Evolutionary conservation across 2,329 filamentous ascomycete genomes (phyloP).

Genomic region (Monilinia polystroma): DNA sequence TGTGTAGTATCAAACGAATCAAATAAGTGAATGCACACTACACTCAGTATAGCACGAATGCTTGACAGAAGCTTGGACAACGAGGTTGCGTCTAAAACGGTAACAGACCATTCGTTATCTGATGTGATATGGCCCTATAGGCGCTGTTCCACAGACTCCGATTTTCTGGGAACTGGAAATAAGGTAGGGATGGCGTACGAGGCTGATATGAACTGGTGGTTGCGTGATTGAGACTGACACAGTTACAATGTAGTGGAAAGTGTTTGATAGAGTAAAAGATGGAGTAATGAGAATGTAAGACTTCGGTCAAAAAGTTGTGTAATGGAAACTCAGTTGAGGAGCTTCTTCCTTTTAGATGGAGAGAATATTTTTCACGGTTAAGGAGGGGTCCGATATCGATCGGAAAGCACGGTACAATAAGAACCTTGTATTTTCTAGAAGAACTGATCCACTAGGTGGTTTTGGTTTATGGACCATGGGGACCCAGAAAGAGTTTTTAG

Average conservation of each 20-base stretch:
- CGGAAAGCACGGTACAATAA: slow-evolving; percentile 18
- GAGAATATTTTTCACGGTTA: slow-evolving; percentile 18
- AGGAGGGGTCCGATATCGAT: slow-evolving; percentile 16
- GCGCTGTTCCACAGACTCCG: slow-evolving; percentile 18
- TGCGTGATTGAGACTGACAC: slow-evolving; percentile 15
- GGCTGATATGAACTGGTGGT: slow-evolving; percentile 12
- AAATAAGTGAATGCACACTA: slow-evolving; percentile 10
- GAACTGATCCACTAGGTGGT: slow-evolving; percentile 13
- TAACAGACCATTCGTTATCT: slow-evolving; percentile 22
- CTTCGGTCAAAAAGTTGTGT: slow-evolving; percentile 23
- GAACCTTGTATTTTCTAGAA: slow-evolving; percentile 11
- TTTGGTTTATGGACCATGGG: too few relatives aligned
- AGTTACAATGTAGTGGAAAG: slow-evolving; percentile 8
- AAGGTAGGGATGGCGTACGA: slow-evolving; percentile 23
- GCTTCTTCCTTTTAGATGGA: slow-evolving; percentile 19
- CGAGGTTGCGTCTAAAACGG: slow-evolving; percentile 19
- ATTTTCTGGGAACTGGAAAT: slow-evolving; percentile 4
- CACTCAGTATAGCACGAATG: slow-evolving; percentile 17
- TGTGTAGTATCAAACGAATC: slow-evolving; percentile 18
- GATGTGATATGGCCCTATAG: slow-evolving; percentile 21
- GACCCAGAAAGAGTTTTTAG: slow-evolving; percentile 5
- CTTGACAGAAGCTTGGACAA: slow-evolving; percentile 22
- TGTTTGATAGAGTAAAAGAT: slow-evolving; percentile 22
- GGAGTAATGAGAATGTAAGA: slow-evolving; percentile 25
- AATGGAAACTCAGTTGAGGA: slow-evolving; percentile 26